A percentile compares a stretch with the other conserved stretches of the same genome.
phyloP scores from a whole-genome alignment of 1,284 basidiomycete genomes.

The Crepidotus sp. region DNA sequence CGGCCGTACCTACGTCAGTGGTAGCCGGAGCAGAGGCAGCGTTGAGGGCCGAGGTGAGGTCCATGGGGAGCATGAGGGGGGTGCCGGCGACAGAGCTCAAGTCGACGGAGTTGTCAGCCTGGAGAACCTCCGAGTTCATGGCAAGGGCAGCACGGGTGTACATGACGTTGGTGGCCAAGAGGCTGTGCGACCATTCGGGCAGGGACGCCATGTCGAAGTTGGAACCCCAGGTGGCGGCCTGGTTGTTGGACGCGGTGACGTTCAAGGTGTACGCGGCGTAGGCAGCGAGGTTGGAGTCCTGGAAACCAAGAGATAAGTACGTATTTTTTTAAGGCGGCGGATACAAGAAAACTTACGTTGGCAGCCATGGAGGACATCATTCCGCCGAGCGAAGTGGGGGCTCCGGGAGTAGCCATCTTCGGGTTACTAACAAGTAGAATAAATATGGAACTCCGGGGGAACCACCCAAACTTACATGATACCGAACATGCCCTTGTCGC shows the following conservation, averaged over 20 bases:
- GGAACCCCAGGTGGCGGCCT: constrained; percentile 52
- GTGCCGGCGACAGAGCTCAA: constrained; percentile 34
- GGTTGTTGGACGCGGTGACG: constrained; percentile 37
- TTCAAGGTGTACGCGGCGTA: constrained; percentile 44
- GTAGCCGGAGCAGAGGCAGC: constrained; percentile 24
- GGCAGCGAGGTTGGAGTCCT: constrained; percentile 47
- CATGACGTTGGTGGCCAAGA: constrained; percentile 50
- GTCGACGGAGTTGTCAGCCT: constrained; percentile 44
- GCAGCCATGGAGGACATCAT: constrained; percentile 44
- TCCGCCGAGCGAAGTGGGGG: constrained; percentile 37
- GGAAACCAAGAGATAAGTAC: not conserved
- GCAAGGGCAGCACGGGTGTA: constrained; percentile 56
- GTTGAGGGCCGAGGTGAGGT: constrained; percentile 40
- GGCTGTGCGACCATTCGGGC: constrained; percentile 44
- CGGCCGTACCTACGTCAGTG: constrained; percentile 22
- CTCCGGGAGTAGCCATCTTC: constrained; percentile 32
- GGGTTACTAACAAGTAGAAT: constrained; percentile 41
- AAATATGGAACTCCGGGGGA: not conserved
- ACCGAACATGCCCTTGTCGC: constrained; percentile 75
- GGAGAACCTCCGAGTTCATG: constrained; percentile 48
- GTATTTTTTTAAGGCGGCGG: not conserved
- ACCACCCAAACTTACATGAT: constrained; percentile 37
- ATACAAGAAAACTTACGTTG: constrained; percentile 29
- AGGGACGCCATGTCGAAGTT: constrained; percentile 49
- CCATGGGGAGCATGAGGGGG: constrained; percentile 50